phyloP scores from a whole-genome alignment of 257 asterid genomes.

The Ballota nigra region DNA sequence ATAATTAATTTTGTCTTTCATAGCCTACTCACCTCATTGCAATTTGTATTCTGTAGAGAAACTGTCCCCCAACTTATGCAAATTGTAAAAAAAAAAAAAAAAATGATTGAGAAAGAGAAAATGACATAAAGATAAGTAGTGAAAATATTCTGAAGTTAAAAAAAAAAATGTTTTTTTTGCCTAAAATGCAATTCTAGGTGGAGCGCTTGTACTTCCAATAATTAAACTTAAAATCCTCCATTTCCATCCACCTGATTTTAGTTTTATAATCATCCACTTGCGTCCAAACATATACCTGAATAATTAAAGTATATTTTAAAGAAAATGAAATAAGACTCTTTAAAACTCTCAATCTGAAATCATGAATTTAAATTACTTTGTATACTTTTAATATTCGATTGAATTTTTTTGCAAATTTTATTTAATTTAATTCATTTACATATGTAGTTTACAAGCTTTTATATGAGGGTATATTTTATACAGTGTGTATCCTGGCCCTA shows the following conservation, averaged over 20 bases:
- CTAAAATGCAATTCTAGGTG: slow-evolving; percentile 24
- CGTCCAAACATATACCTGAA: background rate
- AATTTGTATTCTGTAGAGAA: background rate
- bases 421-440: too few relatives aligned
- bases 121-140: background rate
- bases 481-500: too few relatives aligned
- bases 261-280: slow-evolving; percentile 17
- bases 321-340: too few relatives aligned
- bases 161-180: background rate
- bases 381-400: too few relatives aligned
- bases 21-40: background rate
- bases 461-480: too few relatives aligned
- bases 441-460: too few relatives aligned
- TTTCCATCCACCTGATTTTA: background rate
- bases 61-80: slow-evolving; percentile 13
- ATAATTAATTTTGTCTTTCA: too few relatives aligned
- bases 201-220: background rate
- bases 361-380: too few relatives aligned
- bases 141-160: background rate
- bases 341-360: too few relatives aligned
- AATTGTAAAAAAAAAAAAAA: background rate
- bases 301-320: too few relatives aligned
- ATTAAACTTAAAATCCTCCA: background rate
- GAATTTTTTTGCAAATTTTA: too few relatives aligned
- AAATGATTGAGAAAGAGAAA: background rate